Evolutionary conservation across 106 monocot genomes (phyloP).

Genomic region (Agapanthus africanus): DNA sequence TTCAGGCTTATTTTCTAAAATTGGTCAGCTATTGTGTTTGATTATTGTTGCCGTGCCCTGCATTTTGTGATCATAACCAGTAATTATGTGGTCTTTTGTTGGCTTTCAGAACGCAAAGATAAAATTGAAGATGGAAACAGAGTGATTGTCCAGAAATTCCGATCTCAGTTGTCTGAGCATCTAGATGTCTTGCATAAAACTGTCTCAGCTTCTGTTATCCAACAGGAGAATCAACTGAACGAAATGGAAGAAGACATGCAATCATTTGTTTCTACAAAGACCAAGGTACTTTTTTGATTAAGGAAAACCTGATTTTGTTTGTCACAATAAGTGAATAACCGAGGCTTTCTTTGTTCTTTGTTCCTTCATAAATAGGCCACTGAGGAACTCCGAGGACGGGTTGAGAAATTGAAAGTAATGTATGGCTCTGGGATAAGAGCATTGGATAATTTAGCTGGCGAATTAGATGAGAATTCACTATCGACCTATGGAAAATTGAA

Average conservation of each 20-base stretch:
- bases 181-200: slow-evolving; percentile 78
- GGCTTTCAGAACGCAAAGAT: slow-evolving; percentile 69
- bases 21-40: slow-evolving; percentile 43
- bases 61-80: background rate
- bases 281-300: slow-evolving; percentile 37
- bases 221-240: slow-evolving; percentile 86
- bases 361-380: slow-evolving; percentile 41
- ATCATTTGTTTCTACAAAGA: slow-evolving; percentile 78
- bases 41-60: background rate
- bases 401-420: slow-evolving; percentile 64
- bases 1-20: slow-evolving; percentile 87
- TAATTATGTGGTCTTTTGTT: background rate
- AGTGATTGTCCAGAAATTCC: slow-evolving; percentile 62
- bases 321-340: background rate
- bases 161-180: slow-evolving; percentile 70
- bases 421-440: slow-evolving; percentile 61
- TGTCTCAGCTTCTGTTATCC: slow-evolving; percentile 67
- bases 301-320: background rate
- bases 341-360: background rate
- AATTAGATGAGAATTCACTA: slow-evolving; percentile 75
- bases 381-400: slow-evolving; percentile 48
- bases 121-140: slow-evolving; percentile 84
- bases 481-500: slow-evolving; percentile 57
- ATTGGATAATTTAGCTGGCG: slow-evolving; percentile 66
- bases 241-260: slow-evolving; percentile 98